phyloP scores from a whole-genome alignment of 306 rosid species.

The Senna tora region DNA sequence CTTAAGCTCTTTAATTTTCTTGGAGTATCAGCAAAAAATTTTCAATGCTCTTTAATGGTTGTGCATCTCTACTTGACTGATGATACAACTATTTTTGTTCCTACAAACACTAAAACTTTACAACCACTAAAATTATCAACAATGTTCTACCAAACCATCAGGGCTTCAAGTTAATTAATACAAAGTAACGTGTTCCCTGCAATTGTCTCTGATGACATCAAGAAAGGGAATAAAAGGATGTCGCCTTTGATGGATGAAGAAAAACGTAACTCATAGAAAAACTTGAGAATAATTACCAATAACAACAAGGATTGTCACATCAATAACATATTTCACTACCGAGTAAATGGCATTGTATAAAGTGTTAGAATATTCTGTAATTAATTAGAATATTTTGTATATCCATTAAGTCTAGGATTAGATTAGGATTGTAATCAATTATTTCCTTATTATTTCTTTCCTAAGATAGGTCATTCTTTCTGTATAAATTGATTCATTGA shows the following conservation, averaged over 20 bases:
- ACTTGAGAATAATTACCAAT: not conserved
- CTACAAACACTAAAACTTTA: not conserved
- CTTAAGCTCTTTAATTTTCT: not conserved
- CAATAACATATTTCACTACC: constrained; percentile 30
- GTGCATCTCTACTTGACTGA: not conserved
- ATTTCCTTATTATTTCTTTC: too few relatives aligned
- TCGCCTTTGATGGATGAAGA: not conserved
- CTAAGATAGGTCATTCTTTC: too few relatives aligned
- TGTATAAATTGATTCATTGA: too few relatives aligned
- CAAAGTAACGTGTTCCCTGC: not conserved
- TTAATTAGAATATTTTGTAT: too few relatives aligned
- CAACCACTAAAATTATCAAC: not conserved
- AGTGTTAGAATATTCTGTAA: too few relatives aligned
- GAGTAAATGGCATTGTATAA: constrained; percentile 26
- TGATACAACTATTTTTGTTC: not conserved
- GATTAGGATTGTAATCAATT: too few relatives aligned
- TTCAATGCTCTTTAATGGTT: not conserved
- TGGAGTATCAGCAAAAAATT: not conserved
- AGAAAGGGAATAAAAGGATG: not conserved
- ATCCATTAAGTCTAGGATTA: too few relatives aligned
- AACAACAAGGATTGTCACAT: constrained; percentile 8
- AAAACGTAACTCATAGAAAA: constrained; percentile 10
- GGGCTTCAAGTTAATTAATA: not conserved
- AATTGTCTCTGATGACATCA: not conserved
- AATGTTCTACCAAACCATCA: not conserved